A percentile compares a stretch with the other conserved stretches of the same genome.
Evolutionary conservation across 257 asterid species (phyloP).

Genomic region (Apocynum venetum): DNA sequence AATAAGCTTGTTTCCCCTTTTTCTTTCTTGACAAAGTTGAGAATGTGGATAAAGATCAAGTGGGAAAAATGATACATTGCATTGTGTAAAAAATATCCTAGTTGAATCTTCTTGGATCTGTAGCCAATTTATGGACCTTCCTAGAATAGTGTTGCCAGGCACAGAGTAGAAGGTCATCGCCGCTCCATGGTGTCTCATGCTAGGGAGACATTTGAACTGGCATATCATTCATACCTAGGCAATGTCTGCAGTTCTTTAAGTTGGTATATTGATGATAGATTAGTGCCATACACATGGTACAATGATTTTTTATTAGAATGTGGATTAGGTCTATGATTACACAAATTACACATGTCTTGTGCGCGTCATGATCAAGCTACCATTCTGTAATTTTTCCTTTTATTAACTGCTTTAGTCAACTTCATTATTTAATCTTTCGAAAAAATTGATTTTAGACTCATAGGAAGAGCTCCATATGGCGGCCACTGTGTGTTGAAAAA

Average conservation of each 20-base stretch:
- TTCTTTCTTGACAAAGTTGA: not conserved
- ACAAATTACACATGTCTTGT: not conserved
- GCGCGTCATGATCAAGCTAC: conserved; percentile 21
- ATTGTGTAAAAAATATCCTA: not conserved
- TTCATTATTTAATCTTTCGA: conserved; percentile 14
- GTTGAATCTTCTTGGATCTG: conserved; percentile 6
- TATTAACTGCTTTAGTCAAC: conserved; percentile 6
- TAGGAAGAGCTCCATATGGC: conserved; percentile 4
- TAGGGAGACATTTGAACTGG: conserved; percentile 41
- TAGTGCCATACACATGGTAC: conserved; percentile 36
- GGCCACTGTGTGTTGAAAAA: conserved; percentile 6
- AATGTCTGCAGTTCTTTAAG: conserved; percentile 18
- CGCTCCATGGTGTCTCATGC: conserved; percentile 36
- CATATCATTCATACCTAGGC: conserved; percentile 27
- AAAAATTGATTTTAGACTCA: not conserved
- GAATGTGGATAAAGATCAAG: not conserved
- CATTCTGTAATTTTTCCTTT: not conserved
- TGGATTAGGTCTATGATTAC: conserved; percentile 40
- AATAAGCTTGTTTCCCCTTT: not conserved
- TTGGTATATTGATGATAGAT: conserved; percentile 6
- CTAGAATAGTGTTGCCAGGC: conserved; percentile 13
- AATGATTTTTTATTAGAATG: conserved; percentile 31
- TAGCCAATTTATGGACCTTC: conserved; percentile 8
- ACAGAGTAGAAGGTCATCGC: conserved; percentile 12
- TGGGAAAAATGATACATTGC: not conserved